These are phyloP conservation scores for Albugo candida DNA, from an alignment of 352 stramenopile species.

Conservation along the genomic window DNA sequence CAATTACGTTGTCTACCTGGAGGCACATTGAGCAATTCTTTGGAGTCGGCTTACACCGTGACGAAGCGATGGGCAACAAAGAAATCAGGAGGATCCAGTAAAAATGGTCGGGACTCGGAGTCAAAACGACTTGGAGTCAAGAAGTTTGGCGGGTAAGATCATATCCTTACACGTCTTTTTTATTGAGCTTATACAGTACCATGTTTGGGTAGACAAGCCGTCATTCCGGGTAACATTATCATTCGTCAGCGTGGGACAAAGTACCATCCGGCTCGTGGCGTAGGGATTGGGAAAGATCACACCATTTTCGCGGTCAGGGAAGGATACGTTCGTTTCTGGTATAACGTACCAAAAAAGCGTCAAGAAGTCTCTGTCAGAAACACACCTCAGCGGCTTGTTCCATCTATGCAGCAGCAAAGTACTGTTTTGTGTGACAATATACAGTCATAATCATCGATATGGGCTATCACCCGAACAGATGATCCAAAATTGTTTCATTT, in stretches of 20 bases:
- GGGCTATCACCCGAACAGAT: no score
- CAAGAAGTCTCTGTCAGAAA: slow-evolving; percentile 75
- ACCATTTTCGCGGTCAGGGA: slow-evolving; percentile 81
- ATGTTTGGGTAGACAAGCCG: slow-evolving; percentile 27
- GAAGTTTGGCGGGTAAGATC: slow-evolving; percentile 81
- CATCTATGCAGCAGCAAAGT: slow-evolving; percentile 1
- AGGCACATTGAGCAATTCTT: no score
- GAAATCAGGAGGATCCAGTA: slow-evolving; percentile 92
- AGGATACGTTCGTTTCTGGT: slow-evolving; percentile 84
- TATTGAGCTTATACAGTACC: not conserved
- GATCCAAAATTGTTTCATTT: no score
- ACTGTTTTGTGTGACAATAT: slow-evolving; percentile 7
- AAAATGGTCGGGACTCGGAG: slow-evolving; percentile 93
- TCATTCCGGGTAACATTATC: slow-evolving; percentile 93
- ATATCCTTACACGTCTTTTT: not conserved
- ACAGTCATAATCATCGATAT: slow-evolving; percentile 5
- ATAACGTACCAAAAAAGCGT: slow-evolving; percentile 66
- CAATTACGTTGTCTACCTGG: no score
- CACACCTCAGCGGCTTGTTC: slow-evolving; percentile 25
- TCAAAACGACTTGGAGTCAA: slow-evolving; percentile 95
- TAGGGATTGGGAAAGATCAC: slow-evolving; percentile 88
- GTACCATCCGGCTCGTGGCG: slow-evolving; percentile 86
- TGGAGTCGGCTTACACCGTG: slow-evolving; percentile 25
- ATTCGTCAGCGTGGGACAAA: slow-evolving; percentile 94
- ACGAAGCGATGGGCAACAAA: slow-evolving; percentile 82